phyloP scores from a whole-genome alignment of 495 filamentous ascomycete species.

The Pseudevernia furfuracea region DNA sequence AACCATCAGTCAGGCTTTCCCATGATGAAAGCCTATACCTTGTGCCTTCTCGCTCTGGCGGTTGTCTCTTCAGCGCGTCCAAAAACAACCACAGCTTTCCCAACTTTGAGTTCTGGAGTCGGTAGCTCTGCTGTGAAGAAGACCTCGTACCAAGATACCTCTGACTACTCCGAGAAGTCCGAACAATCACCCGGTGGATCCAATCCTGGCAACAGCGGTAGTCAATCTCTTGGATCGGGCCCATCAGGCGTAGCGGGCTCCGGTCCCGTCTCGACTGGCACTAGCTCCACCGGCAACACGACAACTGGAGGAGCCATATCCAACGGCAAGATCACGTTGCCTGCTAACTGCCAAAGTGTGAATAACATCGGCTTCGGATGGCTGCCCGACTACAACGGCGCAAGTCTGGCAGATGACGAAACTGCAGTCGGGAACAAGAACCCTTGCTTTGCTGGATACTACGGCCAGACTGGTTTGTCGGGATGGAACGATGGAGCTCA shows the following conservation, averaged over 20 bases:
- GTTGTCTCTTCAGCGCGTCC: constrained; percentile 6
- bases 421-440: constrained; percentile 6
- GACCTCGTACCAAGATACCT: background rate
- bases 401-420: constrained; percentile 6
- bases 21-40: constrained; percentile 9
- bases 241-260: background rate
- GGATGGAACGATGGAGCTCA: constrained; percentile 18
- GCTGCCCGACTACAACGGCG: constrained; percentile 18
- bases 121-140: background rate
- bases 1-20: background rate
- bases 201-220: background rate
- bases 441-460: constrained; percentile 22
- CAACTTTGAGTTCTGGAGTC: background rate
- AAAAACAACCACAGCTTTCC: constrained; percentile 4
- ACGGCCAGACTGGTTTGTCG: constrained; percentile 19
- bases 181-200: background rate
- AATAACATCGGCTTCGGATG: constrained; percentile 24
- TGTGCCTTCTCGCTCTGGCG: constrained; percentile 10
- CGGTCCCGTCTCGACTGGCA: background rate
- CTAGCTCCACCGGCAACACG: background rate
- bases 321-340: constrained; percentile 19
- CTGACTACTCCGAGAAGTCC: background rate
- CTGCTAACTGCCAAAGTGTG: constrained; percentile 18
- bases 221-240: background rate
- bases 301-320: constrained; percentile 5